A percentile compares a stretch with the other conserved stretches of the same genome.
Evolutionary conservation across 805 yeast species (phyloP).

Genomic region (Lachancea lanzarotensis): DNA sequence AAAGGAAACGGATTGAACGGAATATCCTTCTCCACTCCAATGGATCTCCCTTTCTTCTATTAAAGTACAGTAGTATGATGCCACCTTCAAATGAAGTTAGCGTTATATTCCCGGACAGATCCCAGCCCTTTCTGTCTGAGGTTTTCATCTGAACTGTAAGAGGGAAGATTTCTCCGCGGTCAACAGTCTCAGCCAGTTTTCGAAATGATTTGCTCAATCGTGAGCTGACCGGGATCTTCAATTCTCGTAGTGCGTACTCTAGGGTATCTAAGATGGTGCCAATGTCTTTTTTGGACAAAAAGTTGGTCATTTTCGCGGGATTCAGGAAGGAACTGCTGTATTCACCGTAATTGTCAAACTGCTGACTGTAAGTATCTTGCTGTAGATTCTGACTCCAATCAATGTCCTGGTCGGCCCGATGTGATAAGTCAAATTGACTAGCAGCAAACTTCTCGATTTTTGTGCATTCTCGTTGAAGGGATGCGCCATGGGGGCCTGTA

Average conservation of each 20-base stretch:
- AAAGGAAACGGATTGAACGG: constrained; percentile 48
- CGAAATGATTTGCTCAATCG: constrained; percentile 20
- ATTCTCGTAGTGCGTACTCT: constrained; percentile 25
- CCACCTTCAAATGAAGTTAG: constrained; percentile 36
- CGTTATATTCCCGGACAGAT: constrained; percentile 42
- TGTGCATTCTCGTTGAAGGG: constrained; percentile 26
- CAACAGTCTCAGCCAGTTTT: constrained; percentile 9
- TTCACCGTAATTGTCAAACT: constrained; percentile 13
- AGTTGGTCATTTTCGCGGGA: constrained; percentile 26
- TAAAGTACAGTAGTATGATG: constrained; percentile 47
- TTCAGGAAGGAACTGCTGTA: constrained; percentile 13
- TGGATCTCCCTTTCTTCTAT: constrained; percentile 58
- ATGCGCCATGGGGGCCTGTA: constrained; percentile 33
- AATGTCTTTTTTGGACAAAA: constrained; percentile 25
- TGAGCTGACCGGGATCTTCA: constrained; percentile 22
- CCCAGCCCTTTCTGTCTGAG: constrained; percentile 40
- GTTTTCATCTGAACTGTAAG: constrained; percentile 35
- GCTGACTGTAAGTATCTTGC: constrained; percentile 25
- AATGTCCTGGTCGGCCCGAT: constrained; percentile 7
- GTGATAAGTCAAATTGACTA: constrained; percentile 22
- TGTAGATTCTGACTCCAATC: constrained; percentile 22
- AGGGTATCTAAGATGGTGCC: constrained; percentile 23
- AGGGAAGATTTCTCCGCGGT: constrained; percentile 30
- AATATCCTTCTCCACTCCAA: constrained; percentile 67
- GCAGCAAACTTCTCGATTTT: constrained; percentile 11